Base-by-base conservation (phyloP, 345 rosid genomes). In the Brassica incana region DNA sequence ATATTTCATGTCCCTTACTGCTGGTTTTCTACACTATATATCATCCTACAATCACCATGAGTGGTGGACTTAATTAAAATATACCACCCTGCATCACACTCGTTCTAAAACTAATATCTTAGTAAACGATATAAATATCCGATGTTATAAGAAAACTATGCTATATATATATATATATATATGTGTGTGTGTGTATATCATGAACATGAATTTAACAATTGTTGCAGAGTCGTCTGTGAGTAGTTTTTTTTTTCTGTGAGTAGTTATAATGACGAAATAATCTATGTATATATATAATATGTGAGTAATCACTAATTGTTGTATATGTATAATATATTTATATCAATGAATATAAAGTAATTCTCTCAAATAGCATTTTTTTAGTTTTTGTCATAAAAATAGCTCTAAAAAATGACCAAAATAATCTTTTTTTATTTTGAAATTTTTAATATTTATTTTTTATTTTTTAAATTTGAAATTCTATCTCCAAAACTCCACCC, bases 1-100 rank as follows among this genome's bases (percentile, higher is more conserved):
- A 79, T 73, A 3, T 32, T 5, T 74, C 73, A n/a, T 59, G 82
- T 67, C 78, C 74, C 65, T 68, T 79, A 14, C 62, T 79, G 11
- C 67, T 32, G 60, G n/a, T 9, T 30, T 78, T 72, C 52, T 40
- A 43, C 65, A 48, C 59, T 5, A 63, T 25, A 29, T 38, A 78
- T 56, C 20, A 64, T 38, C 38, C 33, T 64, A 64, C 65, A 56
- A 66, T 65, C 59, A 73, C 59, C 50, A 76, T 25, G 67, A 25
- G 27, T 59, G n/a, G 30, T 68, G 5, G 14, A 9, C 61, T 38
- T 33, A 20, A 72, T 4, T n/a, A 50, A 50, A 50, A 33, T 7
- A 45, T 69, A 12, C 20, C 8, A 68, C 11, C 6, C 25, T 23
- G 25, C 25, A 40, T 35, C 66, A 20, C 72, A 23, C 40, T 43